phyloP scores from a whole-genome alignment of 2,329 filamentous ascomycete genomes.

The Aspergillus versicolor region DNA sequence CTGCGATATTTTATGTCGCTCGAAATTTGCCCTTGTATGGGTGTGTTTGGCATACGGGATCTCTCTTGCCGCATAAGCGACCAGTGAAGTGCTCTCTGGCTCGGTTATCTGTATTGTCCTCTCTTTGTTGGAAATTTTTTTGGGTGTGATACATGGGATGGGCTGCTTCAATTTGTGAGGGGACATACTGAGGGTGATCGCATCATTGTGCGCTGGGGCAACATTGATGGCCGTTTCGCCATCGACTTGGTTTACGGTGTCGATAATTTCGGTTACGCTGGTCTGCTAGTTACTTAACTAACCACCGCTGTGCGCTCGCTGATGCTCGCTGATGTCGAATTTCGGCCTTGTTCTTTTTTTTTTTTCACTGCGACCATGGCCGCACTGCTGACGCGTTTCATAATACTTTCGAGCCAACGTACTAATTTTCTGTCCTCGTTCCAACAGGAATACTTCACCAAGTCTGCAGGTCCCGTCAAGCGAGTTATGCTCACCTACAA shows the following conservation, averaged over 20 bases:
- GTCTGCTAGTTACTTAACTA: conserved; percentile 38
- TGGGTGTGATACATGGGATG: not conserved
- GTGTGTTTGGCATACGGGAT: not conserved
- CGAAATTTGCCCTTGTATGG: not conserved
- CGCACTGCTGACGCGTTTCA: conserved; percentile 23
- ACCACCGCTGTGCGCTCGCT: conserved; percentile 60
- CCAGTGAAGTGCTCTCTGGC: not conserved
- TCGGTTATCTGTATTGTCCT: not conserved
- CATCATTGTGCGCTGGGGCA: not conserved
- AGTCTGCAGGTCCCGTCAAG: conserved; percentile 87
- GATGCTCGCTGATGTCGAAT: conserved; percentile 43
- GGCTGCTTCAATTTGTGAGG: not conserved
- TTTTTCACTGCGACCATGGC: conserved; percentile 24
- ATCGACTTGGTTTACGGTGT: not conserved
- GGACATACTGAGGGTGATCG: not conserved
- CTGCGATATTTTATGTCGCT: not conserved
- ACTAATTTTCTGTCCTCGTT: conserved; percentile 50
- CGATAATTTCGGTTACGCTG: not conserved
- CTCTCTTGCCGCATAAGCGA: not conserved
- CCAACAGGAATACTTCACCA: conserved; percentile 90
- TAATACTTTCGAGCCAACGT: conserved; percentile 31
- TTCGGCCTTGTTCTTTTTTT: conserved; percentile 24
- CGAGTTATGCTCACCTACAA: conserved; percentile 89
- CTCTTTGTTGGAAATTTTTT: not conserved
- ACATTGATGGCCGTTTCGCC: not conserved